A percentile compares a stretch with the other conserved stretches of the same genome.
Evolutionary conservation across 148 eudicot species (phyloP).

Genomic region (Heliosperma pusillum): DNA sequence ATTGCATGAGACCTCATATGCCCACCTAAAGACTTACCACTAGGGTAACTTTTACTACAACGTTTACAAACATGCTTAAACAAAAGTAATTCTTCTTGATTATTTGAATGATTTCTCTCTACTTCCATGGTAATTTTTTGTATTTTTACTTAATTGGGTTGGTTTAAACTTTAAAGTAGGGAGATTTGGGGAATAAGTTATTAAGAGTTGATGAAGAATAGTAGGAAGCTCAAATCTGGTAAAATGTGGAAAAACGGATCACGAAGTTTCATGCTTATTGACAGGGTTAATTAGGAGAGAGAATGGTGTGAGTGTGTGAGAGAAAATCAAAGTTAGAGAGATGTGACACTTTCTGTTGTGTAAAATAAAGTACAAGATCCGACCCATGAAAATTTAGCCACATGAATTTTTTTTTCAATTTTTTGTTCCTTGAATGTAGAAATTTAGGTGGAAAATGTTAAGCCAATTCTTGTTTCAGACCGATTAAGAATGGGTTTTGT

Average conservation of each 20-base stretch:
- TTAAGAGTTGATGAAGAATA: background rate
- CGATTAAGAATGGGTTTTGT: too few relatives aligned
- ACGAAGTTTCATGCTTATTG: slow-evolving; percentile 42
- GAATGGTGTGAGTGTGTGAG: too few relatives aligned
- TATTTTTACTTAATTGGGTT: background rate
- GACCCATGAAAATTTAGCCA: slow-evolving; percentile 35
- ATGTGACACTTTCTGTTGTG: slow-evolving; percentile 43
- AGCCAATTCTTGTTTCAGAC: too few relatives aligned
- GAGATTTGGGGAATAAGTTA: too few relatives aligned
- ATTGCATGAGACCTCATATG: slow-evolving; percentile 80
- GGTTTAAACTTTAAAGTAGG: background rate
- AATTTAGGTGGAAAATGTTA: too few relatives aligned
- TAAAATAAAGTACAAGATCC: slow-evolving; percentile 42
- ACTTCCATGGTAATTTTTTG: slow-evolving; percentile 32
- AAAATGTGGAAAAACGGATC: slow-evolving; percentile 44
- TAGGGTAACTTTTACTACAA: slow-evolving; percentile 57
- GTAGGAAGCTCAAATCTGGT: slow-evolving; percentile 40
- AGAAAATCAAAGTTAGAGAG: slow-evolving; percentile 31
- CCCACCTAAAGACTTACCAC: slow-evolving; percentile 76
- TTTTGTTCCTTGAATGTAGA: too few relatives aligned
- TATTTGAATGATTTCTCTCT: slow-evolving; percentile 28
- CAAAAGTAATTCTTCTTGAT: slow-evolving; percentile 18
- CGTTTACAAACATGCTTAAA: slow-evolving; percentile 56
- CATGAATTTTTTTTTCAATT: background rate
- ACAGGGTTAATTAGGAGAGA: slow-evolving; percentile 32